Evolutionary conservation across 139 green algal species (phyloP), one percentile per base, ranked within the genome.

Genomic region (Micractinium sp.): DNA sequence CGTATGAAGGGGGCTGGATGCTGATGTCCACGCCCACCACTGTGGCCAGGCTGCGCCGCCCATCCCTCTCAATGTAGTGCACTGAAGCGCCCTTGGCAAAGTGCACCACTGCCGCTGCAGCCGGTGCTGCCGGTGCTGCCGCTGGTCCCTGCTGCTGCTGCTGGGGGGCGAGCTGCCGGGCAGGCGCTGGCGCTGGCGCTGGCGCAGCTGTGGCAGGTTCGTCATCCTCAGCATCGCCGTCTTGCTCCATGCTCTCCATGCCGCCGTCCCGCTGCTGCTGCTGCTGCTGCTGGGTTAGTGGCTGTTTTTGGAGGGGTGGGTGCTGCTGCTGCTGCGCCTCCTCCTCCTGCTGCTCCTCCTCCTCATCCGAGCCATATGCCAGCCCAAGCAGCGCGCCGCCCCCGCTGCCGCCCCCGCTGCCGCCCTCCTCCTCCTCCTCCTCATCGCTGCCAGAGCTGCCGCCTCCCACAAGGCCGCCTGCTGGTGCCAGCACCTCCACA

Each of bases 351-450:
- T 84, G 63, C 36, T 89, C 83, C 22, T 82, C 81, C 16, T 94
- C 89, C 29, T 91, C 89, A 19, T 94, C 92, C 27, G 92, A 94
- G 4, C 89, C 92, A 61, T 93, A 94, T 0, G 88, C 91, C 33
- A 94, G 85, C 25, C 91, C 91, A 20, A 92, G 25, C 53, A 89
- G 71, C 22, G 60, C 91, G 20, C 80, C 88, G 25, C 67, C n/a
- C 20, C 63, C 86, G 0, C 66, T 88, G 23, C 56, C 84, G n/a
- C 31, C 74, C 39, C 33, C 88, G 3, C 85, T 85, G 35, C 74
- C 87, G 25, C 87, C 83, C 66, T 84, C 41, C 69, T 86, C 56
- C 33, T 56, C 56, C n/a, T 75, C 56, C 29, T 39, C 69, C n/a
- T 76, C 82, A 87, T 84, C 60, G 25, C 81, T 36, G 47, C 63